phyloP scores from a whole-genome alignment of 768 basidiomycete genomes.

The Kwoniella pini region DNA sequence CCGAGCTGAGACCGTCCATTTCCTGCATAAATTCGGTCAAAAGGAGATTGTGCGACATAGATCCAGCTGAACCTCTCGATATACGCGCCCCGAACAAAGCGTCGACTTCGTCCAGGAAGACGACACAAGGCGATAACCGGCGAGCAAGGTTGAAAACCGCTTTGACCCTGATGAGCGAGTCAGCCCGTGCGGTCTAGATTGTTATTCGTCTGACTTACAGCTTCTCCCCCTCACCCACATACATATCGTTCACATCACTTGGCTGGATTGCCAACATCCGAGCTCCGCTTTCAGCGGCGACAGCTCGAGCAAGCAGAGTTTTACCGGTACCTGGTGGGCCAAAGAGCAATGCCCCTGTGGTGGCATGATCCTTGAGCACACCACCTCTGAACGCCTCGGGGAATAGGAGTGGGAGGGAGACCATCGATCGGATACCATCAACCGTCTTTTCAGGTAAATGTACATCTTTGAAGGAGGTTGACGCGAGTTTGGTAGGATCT shows the following conservation, averaged over 20 bases:
- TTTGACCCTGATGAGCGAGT: conserved; percentile 59
- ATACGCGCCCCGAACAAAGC: conserved; percentile 87
- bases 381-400: conserved; percentile 85
- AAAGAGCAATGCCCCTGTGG: conserved; percentile 87
- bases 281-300: conserved; percentile 91
- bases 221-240: conserved; percentile 52
- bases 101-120: conserved; percentile 94
- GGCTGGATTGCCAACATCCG: conserved; percentile 85
- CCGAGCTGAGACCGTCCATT: conserved; percentile 77
- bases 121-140: conserved; percentile 80
- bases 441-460: conserved; percentile 85
- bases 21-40: conserved; percentile 60
- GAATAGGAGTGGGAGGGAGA: conserved; percentile 82
- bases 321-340: conserved; percentile 91
- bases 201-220: conserved; percentile 41
- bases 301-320: conserved; percentile 81
- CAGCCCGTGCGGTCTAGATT: no score
- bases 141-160: conserved; percentile 86
- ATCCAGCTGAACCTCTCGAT: conserved; percentile 72
- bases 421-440: conserved; percentile 86
- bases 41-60: conserved; percentile 79
- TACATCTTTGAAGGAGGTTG: conserved; percentile 80
- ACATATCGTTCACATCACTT: conserved; percentile 93
- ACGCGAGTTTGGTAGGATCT: conserved; percentile 64
- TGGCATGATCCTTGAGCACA: conserved; percentile 85